Evolutionary conservation across 495 filamentous ascomycete genomes (phyloP).

Genomic region (Lasiosphaeria ovina): DNA sequence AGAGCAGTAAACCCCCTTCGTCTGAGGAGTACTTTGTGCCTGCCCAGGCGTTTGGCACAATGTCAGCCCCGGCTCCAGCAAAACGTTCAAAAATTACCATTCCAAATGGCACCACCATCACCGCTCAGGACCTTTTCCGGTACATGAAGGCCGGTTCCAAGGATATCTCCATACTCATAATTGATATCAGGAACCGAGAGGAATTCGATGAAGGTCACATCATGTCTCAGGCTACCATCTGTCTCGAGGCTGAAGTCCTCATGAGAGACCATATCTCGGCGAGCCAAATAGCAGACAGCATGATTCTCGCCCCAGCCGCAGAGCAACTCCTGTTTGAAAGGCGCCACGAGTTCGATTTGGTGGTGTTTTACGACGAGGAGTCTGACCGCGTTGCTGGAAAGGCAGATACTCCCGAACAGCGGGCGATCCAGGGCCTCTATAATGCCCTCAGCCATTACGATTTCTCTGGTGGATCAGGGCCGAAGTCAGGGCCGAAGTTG

Average conservation of each 20-base stretch:
- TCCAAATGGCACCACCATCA: constrained; percentile 62
- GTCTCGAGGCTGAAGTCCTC: constrained; percentile 78
- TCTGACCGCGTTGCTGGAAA: constrained; percentile 48
- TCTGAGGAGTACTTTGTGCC: constrained; percentile 33
- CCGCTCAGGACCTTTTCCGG: constrained; percentile 61
- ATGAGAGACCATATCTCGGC: constrained; percentile 77
- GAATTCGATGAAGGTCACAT: constrained; percentile 89
- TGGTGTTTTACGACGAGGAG: constrained; percentile 86
- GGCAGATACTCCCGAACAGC: constrained; percentile 45
- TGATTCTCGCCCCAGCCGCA: constrained; percentile 71
- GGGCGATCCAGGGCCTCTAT: constrained; percentile 65
- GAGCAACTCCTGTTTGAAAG: constrained; percentile 74
- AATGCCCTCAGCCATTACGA: constrained; percentile 81
- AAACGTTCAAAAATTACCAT: constrained; percentile 36
- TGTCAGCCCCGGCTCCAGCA: constrained; percentile 19
- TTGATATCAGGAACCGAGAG: constrained; percentile 81
- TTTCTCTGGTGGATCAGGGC: constrained; percentile 59
- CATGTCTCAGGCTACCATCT: constrained; percentile 74
- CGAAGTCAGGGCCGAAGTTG: constrained; percentile 64
- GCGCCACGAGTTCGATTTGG: constrained; percentile 75
- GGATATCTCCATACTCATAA: constrained; percentile 65
- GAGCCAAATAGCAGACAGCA: constrained; percentile 75
- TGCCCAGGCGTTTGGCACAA: constrained; percentile 27
- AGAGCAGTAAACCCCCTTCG: constrained; percentile 15
- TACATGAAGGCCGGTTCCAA: constrained; percentile 52